Evolutionary conservation across 139 green algal genomes (phyloP).

Genomic region (Pseudopediastrum boryanum): DNA sequence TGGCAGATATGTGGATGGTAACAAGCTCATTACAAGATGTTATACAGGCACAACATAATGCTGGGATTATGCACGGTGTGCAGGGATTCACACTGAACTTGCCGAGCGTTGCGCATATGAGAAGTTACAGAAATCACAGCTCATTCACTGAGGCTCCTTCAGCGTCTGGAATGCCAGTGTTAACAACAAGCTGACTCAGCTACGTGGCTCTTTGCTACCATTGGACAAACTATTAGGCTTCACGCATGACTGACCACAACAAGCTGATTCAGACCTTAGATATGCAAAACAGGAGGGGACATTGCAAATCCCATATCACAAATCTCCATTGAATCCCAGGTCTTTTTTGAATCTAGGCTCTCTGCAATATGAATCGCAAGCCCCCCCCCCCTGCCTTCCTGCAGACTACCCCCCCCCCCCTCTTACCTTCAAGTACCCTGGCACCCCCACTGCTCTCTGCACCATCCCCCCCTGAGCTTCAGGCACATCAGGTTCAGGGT

Average conservation of each 20-base stretch:
- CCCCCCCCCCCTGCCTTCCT: too few species aligned
- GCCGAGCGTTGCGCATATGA: constrained; percentile 74
- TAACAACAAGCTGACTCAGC: neutral
- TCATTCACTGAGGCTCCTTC: constrained; percentile 80
- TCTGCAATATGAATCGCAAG: neutral
- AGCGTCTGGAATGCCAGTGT: constrained; percentile 50
- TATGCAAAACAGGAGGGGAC: neutral
- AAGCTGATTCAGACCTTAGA: too few species aligned
- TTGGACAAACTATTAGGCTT: too few species aligned
- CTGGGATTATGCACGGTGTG: too few species aligned
- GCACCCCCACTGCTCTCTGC: constrained; percentile 7
- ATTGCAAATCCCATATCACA: neutral
- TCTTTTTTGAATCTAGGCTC: neutral
- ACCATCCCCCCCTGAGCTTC: neutral
- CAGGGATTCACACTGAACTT: too few species aligned
- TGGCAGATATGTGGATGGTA: too few species aligned
- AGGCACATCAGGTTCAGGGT: constrained; percentile 53
- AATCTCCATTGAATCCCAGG: neutral
- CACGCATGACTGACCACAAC: too few species aligned
- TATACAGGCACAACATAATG: too few species aligned
- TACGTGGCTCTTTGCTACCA: too few species aligned
- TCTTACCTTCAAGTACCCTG: constrained; percentile 27
- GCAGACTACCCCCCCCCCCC: too few species aligned
- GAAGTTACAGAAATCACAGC: constrained; percentile 81
- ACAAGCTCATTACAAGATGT: too few species aligned